Conservation (phyloP, 345 rosid species). For the Brassica juncea region DNA sequence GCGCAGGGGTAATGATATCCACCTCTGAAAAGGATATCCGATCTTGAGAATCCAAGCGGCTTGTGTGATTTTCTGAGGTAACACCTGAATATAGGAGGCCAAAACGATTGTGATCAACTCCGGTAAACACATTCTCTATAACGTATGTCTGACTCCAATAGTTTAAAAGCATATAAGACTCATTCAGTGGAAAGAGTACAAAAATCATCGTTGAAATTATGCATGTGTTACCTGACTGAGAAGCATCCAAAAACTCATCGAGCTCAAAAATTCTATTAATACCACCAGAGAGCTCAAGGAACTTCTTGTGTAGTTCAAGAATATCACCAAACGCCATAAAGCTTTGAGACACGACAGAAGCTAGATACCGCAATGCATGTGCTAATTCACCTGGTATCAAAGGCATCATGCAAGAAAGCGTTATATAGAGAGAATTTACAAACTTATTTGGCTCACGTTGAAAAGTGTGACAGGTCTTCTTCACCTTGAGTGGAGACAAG, state of each 20-base stretch:
- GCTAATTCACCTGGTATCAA: slow-evolving; percentile 85
- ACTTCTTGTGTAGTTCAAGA: slow-evolving; percentile 89
- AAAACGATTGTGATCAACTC: slow-evolving; percentile 20
- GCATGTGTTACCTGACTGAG: slow-evolving; percentile 61
- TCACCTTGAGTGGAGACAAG: slow-evolving; percentile 83
- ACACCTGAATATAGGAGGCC: slow-evolving; percentile 45
- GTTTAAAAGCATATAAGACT: neutral
- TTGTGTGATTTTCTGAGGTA: slow-evolving; percentile 38
- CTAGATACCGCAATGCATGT: slow-evolving; percentile 91
- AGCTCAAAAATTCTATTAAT: slow-evolving; percentile 90
- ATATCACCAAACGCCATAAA: slow-evolving; percentile 97
- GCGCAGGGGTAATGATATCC: slow-evolving; percentile 88
- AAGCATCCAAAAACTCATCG: slow-evolving; percentile 89
- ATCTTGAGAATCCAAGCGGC: slow-evolving; percentile 48
- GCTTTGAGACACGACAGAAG: slow-evolving; percentile 98
- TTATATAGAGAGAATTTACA: slow-evolving; percentile 13
- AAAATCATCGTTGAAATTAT: neutral
- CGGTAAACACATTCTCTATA: slow-evolving; percentile 4
- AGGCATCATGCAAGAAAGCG: slow-evolving; percentile 11
- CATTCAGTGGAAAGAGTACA: no score
- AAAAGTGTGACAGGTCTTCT: slow-evolving; percentile 7
- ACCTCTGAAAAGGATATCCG: slow-evolving; percentile 70
- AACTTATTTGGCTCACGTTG: slow-evolving; percentile 6
- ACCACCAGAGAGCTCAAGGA: slow-evolving; percentile 89
- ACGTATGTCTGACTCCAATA: neutral